These are phyloP conservation scores for Plenodomus tracheiphilus DNA, from an alignment of 2,329 filamentous ascomycete species.

Conservation along the genomic window DNA sequence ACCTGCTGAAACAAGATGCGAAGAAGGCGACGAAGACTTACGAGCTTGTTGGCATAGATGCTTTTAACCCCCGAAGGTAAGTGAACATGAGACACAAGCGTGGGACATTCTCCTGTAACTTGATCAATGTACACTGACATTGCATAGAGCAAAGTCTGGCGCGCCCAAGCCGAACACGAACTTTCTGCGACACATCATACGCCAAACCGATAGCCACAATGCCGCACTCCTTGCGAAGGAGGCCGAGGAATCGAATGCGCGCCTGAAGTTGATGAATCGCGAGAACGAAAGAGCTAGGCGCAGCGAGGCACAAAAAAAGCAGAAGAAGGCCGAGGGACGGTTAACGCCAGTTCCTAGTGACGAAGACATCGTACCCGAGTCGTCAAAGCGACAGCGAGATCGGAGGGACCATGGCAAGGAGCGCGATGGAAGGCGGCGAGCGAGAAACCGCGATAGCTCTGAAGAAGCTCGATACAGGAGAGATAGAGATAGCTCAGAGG, in stretches of 20 bases:
- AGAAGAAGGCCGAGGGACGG: conserved; percentile 22
- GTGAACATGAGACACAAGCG: conserved; percentile 12
- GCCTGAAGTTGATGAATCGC: conserved; percentile 57
- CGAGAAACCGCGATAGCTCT: conserved; percentile 10
- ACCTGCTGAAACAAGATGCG: conserved; percentile 79
- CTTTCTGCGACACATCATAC: conserved; percentile 86
- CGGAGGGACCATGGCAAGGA: conserved; percentile 21
- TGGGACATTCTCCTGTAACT: not conserved
- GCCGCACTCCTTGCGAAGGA: conserved; percentile 82
- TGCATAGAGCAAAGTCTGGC: conserved; percentile 61
- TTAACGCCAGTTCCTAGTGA: conserved; percentile 23
- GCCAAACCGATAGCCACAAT: conserved; percentile 87
- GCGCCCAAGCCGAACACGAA: conserved; percentile 87
- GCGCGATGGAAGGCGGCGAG: conserved; percentile 5
- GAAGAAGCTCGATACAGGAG: conserved; percentile 1
- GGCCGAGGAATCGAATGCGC: conserved; percentile 73
- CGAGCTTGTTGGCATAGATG: conserved; percentile 72
- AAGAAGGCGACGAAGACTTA: conserved; percentile 73
- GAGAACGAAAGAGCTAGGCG: conserved; percentile 16
- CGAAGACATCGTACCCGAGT: conserved; percentile 18
- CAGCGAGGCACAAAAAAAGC: conserved; percentile 12
- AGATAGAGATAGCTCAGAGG: not conserved
- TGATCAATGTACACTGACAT: not conserved
- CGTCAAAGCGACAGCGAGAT: conserved; percentile 19
- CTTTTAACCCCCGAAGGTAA: conserved; percentile 61